These are phyloP conservation scores for Yamagishiella unicocca DNA, from an alignment of 139 green algal genomes.

Conservation along the genomic window DNA sequence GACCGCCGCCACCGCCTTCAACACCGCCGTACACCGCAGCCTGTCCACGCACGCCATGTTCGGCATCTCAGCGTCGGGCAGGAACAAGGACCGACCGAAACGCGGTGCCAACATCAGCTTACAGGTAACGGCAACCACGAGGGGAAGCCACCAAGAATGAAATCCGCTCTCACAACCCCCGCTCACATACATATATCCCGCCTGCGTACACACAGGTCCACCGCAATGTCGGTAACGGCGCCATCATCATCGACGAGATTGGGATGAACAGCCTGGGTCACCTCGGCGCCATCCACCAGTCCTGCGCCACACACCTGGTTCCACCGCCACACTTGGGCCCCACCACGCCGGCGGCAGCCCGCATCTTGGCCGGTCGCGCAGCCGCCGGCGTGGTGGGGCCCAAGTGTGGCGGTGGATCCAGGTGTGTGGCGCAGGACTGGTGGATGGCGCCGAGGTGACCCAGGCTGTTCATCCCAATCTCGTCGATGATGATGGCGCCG, in stretches of 20 bases:
- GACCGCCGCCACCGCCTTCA: neutral
- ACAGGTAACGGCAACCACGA: neutral
- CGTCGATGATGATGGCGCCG: constrained; percentile 1
- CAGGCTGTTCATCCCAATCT: neutral
- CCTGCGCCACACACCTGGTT: neutral
- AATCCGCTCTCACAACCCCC: neutral
- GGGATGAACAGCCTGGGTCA: neutral
- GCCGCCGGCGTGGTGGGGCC: too few species aligned
- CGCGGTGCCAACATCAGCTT: neutral
- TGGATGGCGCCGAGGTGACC: neutral
- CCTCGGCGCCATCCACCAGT: neutral
- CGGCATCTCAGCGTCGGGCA: neutral
- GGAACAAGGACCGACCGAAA: neutral
- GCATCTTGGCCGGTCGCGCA: too few species aligned
- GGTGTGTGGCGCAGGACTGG: neutral
- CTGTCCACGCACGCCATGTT: constrained; percentile 5
- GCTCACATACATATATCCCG: neutral
- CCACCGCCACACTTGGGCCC: neutral
- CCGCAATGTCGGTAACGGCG: neutral
- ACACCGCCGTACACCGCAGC: neutral
- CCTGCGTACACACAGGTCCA: neutral
- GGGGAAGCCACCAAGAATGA: neutral
- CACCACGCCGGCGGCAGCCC: too few species aligned
- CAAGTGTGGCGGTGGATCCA: neutral
- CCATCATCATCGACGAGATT: constrained; percentile 2